Conservation (phyloP, 2,329 filamentous ascomycete genomes). For the Blastomyces parvus region DNA sequence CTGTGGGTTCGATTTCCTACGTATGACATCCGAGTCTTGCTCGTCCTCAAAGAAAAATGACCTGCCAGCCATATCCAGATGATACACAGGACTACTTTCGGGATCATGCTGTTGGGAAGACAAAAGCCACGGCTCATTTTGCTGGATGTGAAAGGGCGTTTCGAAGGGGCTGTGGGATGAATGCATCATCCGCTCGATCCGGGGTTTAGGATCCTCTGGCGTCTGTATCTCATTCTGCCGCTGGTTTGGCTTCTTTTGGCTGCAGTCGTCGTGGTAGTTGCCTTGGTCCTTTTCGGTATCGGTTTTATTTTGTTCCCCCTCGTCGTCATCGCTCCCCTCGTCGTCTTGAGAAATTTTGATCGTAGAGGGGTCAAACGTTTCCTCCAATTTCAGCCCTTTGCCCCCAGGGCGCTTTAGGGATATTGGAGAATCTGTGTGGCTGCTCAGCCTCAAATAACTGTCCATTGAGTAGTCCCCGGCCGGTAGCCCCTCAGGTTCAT, state of each 20-base stretch:
- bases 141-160: background rate
- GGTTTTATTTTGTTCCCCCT: slow-evolving; percentile 45
- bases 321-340: slow-evolving; percentile 49
- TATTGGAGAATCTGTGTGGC: slow-evolving; percentile 5
- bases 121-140: slow-evolving; percentile 3
- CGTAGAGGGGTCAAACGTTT: slow-evolving; percentile 62
- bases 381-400: slow-evolving; percentile 71
- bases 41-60: slow-evolving; percentile 19
- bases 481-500: slow-evolving; percentile 52
- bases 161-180: background rate
- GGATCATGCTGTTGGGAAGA: slow-evolving; percentile 1
- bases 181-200: background rate
- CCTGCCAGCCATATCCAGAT: slow-evolving; percentile 9
- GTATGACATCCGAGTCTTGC: slow-evolving; percentile 7
- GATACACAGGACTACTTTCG: background rate
- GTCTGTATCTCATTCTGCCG: slow-evolving; percentile 3
- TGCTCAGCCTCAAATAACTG: background rate
- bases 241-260: background rate
- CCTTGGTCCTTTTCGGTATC: slow-evolving; percentile 20
- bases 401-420: slow-evolving; percentile 51
- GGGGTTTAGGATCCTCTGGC: slow-evolving; percentile 1
- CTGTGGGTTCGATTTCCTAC: background rate
- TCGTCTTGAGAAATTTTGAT: slow-evolving; percentile 30
- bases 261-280: background rate
- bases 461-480: slow-evolving; percentile 42